A percentile compares a stretch with the other conserved stretches of the same genome.
Conservation (phyloP, 129 eudicot species). For the Flaveria robusta region DNA sequence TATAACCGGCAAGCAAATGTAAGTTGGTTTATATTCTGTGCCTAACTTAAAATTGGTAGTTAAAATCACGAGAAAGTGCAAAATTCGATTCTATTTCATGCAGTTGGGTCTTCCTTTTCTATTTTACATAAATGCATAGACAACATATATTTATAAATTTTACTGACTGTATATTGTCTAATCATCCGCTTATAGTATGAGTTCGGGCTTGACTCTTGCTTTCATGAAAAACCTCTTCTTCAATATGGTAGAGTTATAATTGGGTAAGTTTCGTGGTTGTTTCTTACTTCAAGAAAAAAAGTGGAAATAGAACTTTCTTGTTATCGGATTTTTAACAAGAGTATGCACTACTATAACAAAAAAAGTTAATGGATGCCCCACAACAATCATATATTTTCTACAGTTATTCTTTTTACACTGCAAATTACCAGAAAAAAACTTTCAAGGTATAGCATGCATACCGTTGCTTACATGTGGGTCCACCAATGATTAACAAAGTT, state of each 20-base stretch:
- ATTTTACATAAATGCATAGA: neutral
- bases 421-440: neutral
- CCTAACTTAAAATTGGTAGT: neutral
- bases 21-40: neutral
- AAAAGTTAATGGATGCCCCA: neutral
- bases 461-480: neutral
- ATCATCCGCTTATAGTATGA: constrained; percentile 66
- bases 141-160: neutral
- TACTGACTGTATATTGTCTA: neutral
- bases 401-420: neutral
- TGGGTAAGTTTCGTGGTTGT: constrained; percentile 57
- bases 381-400: neutral
- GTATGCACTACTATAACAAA: neutral
- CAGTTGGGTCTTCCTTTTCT: neutral
- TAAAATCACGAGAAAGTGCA: neutral
- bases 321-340: neutral
- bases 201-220: constrained; percentile 82
- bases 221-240: constrained; percentile 47
- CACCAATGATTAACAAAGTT: neutral
- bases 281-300: neutral
- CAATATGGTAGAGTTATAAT: constrained; percentile 51
- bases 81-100: neutral
- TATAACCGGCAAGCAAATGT: neutral
- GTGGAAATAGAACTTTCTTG: neutral
- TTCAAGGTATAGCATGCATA: neutral